Evolutionary conservation across 2,329 filamentous ascomycete genomes (phyloP).

Genomic region (Leptographium wingfieldii): DNA sequence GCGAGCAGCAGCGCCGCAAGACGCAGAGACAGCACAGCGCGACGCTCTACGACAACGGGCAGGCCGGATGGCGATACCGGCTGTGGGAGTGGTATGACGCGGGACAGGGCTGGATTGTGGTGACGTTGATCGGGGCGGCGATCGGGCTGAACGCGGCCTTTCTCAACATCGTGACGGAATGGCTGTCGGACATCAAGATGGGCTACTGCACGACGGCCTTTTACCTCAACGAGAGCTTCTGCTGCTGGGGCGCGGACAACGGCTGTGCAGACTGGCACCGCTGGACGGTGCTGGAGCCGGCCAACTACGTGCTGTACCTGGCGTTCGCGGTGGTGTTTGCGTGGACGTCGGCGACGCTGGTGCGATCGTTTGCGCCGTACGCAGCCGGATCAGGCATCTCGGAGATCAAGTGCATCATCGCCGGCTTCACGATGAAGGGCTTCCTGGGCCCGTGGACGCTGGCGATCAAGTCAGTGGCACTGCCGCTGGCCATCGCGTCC

Average conservation of each 20-base stretch:
- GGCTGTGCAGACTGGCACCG: slow-evolving; percentile 80
- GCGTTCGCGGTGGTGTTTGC: slow-evolving; percentile 75
- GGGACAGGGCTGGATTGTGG: slow-evolving; percentile 94
- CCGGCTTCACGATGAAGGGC: slow-evolving; percentile 97
- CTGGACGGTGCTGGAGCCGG: slow-evolving; percentile 66
- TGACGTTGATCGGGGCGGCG: slow-evolving; percentile 81
- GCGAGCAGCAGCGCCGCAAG: slow-evolving; percentile 74
- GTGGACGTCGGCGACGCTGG: slow-evolving; percentile 67
- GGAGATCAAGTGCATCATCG: slow-evolving; percentile 98
- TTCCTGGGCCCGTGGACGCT: slow-evolving; percentile 88
- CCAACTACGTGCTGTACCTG: slow-evolving; percentile 85
- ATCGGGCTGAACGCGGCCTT: slow-evolving; percentile 91
- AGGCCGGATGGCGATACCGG: slow-evolving; percentile 65
- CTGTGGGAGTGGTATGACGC: slow-evolving; percentile 85
- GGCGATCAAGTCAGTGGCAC: slow-evolving; percentile 81
- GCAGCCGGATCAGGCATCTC: slow-evolving; percentile 94
- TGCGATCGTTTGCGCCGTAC: slow-evolving; percentile 88
- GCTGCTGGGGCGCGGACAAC: slow-evolving; percentile 90
- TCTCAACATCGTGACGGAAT: slow-evolving; percentile 91
- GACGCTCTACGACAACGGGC: slow-evolving; percentile 56
- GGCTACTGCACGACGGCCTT: slow-evolving; percentile 94
- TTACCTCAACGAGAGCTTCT: slow-evolving; percentile 95
- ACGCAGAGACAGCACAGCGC: slow-evolving; percentile 59
- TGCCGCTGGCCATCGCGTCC: slow-evolving; percentile 86
- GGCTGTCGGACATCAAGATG: slow-evolving; percentile 89